Base-by-base conservation (phyloP, 176 grass and related monocot species). In the Saccharum spontaneum region DNA sequence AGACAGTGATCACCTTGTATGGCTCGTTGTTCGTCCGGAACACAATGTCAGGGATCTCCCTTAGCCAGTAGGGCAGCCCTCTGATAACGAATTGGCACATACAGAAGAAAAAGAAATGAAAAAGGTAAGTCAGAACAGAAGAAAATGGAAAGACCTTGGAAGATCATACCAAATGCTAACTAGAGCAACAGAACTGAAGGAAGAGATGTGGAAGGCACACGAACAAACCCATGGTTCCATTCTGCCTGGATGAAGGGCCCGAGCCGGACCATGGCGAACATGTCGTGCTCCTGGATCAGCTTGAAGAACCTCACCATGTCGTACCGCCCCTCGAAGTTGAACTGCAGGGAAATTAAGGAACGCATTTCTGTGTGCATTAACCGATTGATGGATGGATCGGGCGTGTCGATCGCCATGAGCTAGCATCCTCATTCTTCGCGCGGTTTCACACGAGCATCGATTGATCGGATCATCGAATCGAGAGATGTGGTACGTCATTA, bases 201-300 rank as follows among this genome's bases (percentile, higher is more conserved):
- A 52, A 41, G 78, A 67, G 86, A 92, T 59, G 33, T 23, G 45
- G 37, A 71, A 82, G 49, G 13, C 40, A 80, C 49, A 83, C 40
- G 65, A 63, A 93, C 84, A 63, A 80, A 98, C 96, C 96, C 96
- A 92, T 92, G 83, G 71, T 98, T 92, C 96, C 96, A 95, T 84
- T 98, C 93, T 0, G 93, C 96, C 88, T 98, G 89, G 23, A 98
- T 71, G 86, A 92, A 98, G 78, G 96, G 96, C 23, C 96, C 96
- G 46, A 98, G 85, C 70, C 96, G 86, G 49, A 98, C 87, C 14
- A 83, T 71, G 67, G 73, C 87, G 69, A 76, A 95, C 93, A 98
- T 90, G 15, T 71, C 62, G 0, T 95, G 39, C 78, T 89, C 71
- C 73, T 94, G 83, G 71, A 98, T 52, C 26, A 94, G 46, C 83